These are phyloP conservation scores for Stachybotrys elegans DNA, from an alignment of 2,329 filamentous ascomycete genomes.

Conservation along the genomic window DNA sequence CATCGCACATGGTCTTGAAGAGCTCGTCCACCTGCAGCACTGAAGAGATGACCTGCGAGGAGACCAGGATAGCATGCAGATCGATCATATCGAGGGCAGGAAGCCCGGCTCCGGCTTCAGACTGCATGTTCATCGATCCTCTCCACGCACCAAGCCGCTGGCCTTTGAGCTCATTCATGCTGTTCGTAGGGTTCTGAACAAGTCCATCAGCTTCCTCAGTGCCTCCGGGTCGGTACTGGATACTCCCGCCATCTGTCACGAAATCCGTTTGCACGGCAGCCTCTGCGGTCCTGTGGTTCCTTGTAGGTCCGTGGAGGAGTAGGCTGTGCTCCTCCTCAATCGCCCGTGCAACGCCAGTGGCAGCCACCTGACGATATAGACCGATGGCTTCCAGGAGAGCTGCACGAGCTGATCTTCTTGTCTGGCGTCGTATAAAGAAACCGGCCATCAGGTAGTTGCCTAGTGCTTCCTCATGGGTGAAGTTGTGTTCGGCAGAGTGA, in stretches of 20 bases:
- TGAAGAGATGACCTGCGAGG: constrained; percentile 74
- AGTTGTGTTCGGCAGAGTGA: constrained; percentile 62
- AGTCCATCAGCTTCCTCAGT: constrained; percentile 39
- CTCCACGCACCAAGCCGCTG: constrained; percentile 60
- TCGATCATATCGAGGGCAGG: constrained; percentile 81
- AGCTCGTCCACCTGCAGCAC: constrained; percentile 71
- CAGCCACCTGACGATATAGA: constrained; percentile 64
- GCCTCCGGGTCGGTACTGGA: constrained; percentile 44
- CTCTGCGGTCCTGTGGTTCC: constrained; percentile 56
- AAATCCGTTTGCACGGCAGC: constrained; percentile 67
- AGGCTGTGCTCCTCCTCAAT: constrained; percentile 65
- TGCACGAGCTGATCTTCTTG: constrained; percentile 63
- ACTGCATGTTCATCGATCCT: constrained; percentile 49
- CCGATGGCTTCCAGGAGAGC: constrained; percentile 63
- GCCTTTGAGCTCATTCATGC: constrained; percentile 46
- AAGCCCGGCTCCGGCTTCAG: constrained; percentile 56
- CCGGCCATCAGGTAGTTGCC: constrained; percentile 71
- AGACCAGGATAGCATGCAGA: constrained; percentile 71
- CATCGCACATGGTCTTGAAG: constrained; percentile 75
- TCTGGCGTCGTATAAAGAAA: constrained; percentile 60
- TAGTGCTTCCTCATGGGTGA: constrained; percentile 67
- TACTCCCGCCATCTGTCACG: constrained; percentile 48
- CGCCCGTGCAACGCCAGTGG: constrained; percentile 61
- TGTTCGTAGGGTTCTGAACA: constrained; percentile 35
- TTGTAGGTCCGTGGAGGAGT: constrained; percentile 57